Conservation (phyloP, 768 basidiomycete genomes). For the Mycena kentingensis region DNA sequence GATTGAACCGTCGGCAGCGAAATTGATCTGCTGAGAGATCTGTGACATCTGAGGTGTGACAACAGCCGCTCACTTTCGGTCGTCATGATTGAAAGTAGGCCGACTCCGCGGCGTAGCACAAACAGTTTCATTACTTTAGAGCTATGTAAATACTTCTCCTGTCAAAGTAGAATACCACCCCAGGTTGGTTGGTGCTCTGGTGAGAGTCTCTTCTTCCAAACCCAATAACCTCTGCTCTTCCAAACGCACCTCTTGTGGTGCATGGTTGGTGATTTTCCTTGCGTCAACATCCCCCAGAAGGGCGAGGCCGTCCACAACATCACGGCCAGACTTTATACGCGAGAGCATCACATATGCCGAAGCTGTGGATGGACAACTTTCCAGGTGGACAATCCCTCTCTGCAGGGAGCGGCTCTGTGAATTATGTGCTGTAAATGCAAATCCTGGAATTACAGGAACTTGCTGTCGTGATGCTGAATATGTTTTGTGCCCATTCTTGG, state of each 20-base stretch:
- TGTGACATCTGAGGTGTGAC: too few species aligned
- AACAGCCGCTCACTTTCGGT: too few species aligned
- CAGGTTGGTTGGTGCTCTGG: neutral
- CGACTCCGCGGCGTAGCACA: too few species aligned
- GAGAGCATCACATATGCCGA: slow-evolving; percentile 22
- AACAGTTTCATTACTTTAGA: too few species aligned
- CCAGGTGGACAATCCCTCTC: slow-evolving; percentile 11
- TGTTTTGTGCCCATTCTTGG: neutral
- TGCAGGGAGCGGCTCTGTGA: slow-evolving; percentile 19
- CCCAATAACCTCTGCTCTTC: neutral
- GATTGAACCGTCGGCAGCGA: too few species aligned
- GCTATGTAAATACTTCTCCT: neutral
- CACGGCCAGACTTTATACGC: slow-evolving; percentile 12
- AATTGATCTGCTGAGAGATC: too few species aligned
- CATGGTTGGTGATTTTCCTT: neutral
- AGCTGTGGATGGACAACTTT: slow-evolving; percentile 12
- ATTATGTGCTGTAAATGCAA: slow-evolving; percentile 18
- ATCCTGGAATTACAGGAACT: slow-evolving; percentile 17
- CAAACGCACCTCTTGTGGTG: neutral
- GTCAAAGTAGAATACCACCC: neutral
- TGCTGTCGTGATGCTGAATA: slow-evolving; percentile 7
- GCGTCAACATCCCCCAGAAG: neutral
- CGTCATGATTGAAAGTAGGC: too few species aligned
- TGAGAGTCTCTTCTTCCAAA: neutral
- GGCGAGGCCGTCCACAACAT: neutral